Conservation (phyloP, 2,329 filamentous ascomycete species). For the Fonsecaea pugnacius region DNA sequence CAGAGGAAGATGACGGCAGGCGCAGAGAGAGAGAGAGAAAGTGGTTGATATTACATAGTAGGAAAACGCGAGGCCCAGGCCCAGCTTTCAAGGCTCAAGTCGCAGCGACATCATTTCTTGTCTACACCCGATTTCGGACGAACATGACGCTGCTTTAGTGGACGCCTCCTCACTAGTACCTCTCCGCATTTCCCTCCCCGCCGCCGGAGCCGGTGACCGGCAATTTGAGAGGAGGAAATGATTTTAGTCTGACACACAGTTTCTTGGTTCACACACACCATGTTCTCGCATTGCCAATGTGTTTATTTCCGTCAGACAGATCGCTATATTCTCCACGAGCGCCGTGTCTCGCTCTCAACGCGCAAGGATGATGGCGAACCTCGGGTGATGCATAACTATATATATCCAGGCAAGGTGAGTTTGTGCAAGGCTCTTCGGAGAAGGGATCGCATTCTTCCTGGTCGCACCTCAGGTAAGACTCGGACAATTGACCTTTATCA, state of each 20-base stretch:
- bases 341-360: neutral
- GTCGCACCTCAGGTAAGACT: neutral
- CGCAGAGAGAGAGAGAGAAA: neutral
- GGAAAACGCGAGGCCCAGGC: conserved; percentile 5
- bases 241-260: neutral
- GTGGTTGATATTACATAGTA: conserved; percentile 14
- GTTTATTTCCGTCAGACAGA: neutral
- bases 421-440: neutral
- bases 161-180: neutral
- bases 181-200: neutral
- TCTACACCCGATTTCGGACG: neutral
- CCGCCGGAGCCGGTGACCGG: neutral
- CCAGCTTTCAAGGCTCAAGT: conserved; percentile 16
- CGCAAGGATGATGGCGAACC: neutral
- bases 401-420: neutral
- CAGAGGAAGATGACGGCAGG: neutral
- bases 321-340: neutral
- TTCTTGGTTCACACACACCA: neutral
- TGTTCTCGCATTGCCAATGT: too few relatives aligned
- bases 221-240: neutral
- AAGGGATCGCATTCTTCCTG: neutral
- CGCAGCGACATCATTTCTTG: conserved; percentile 8
- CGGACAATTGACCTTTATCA: neutral
- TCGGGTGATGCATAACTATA: neutral
- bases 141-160: conserved; percentile 2